phyloP scores from a whole-genome alignment of 2,329 filamentous ascomycete species.

The Pestalotiopsis sp. region DNA sequence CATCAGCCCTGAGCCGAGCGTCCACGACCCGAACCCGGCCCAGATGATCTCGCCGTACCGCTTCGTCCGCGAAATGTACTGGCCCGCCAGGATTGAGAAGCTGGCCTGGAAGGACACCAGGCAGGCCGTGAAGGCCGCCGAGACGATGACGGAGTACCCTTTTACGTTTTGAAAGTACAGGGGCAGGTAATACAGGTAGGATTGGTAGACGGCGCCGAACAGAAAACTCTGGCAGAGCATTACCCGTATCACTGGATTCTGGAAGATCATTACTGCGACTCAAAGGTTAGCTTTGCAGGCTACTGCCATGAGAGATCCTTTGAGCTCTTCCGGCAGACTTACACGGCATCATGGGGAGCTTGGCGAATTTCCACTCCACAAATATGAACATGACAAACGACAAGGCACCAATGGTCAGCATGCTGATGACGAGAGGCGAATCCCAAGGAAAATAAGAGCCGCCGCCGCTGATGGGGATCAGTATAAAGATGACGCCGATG shows the following conservation, averaged over 20 bases:
- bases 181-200: conserved; percentile 62
- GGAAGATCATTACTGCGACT: conserved; percentile 52
- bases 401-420: conserved; percentile 54
- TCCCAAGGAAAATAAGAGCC: conserved; percentile 59
- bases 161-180: conserved; percentile 63
- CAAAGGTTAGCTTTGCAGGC: not conserved
- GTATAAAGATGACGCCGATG: conserved; percentile 58
- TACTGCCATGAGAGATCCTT: not conserved
- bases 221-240: conserved; percentile 63
- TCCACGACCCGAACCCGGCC: conserved; percentile 37
- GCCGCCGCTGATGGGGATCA: conserved; percentile 64
- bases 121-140: conserved; percentile 53
- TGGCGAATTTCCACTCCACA: conserved; percentile 57
- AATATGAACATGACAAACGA: conserved; percentile 52
- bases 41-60: conserved; percentile 64
- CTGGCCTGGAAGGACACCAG: conserved; percentile 50
- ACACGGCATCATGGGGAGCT: conserved; percentile 60
- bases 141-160: conserved; percentile 38
- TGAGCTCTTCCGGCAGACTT: conserved; percentile 17
- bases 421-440: conserved; percentile 60
- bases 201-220: conserved; percentile 61
- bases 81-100: conserved; percentile 51
- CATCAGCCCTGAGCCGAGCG: conserved; percentile 51
- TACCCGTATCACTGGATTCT: conserved; percentile 51
- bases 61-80: conserved; percentile 58